Evolutionary conservation across 139 green algal genomes (phyloP), one percentile per base, ranked within the genome.

Genomic region (Pycnococcus provasolii): DNA sequence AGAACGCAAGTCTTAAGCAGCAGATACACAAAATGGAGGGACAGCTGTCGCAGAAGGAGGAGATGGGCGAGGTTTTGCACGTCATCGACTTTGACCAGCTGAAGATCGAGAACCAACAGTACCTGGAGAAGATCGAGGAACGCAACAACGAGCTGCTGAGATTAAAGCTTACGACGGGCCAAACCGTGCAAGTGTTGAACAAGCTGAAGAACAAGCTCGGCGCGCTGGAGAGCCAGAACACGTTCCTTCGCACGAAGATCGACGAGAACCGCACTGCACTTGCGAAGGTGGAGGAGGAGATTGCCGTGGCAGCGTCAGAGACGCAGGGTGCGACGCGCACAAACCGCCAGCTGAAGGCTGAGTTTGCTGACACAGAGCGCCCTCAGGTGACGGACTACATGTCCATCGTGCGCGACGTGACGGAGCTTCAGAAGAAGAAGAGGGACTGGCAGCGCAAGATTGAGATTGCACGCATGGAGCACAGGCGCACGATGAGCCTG

Each of bases 61-160:
- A 91, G 73, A 84, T 89, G 80, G 85, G 88, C 4, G 87, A 91
- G 68, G 81, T 88, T 42, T 76, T 94, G 54, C 78, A 86, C 59
- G 69, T 79, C 15, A 82, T 94, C 0, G 88, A 95, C 78, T 94
- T 95, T 74, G 88, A 95, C 66, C 85, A 91, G 77, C 80, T 94
- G 3, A 92, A 92, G 73, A 95, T 95, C 55, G 85, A 95, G 68
- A 90, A 92, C 74, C 83, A 91, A 76, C 86, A 92, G 75, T 88
- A 89, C 72, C 73, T 91, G 76, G 82, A 88, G 78, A 81, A 77
- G 26, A 89, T 92, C 42, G 84, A 92, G 73, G 82, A 86, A 66
- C 80, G 85, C 41, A 94, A 92, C 78, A 85, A 74, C 48, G 87
- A 91, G 73, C 82, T 94, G 61, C 73, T 92, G 46, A 66, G 79